phyloP scores from a whole-genome alignment of 306 rosid genomes.

The Rubus parviflorus region DNA sequence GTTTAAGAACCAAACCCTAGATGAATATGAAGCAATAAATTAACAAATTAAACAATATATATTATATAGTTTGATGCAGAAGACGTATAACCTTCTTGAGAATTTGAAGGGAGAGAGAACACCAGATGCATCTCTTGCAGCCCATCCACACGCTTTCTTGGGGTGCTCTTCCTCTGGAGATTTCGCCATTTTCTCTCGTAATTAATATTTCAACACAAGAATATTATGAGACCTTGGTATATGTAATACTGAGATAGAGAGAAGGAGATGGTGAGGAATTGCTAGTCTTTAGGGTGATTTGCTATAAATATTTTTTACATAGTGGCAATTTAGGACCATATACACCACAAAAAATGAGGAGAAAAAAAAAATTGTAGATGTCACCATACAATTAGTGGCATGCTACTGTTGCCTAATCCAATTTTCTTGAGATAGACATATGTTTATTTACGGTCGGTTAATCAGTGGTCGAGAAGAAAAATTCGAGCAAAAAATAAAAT shows the following conservation, averaged over 20 bases:
- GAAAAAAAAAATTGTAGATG: too few relatives aligned
- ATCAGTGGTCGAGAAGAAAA: too few relatives aligned
- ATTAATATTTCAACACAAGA: not conserved
- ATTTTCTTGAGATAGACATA: not conserved
- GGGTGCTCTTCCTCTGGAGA: constrained; percentile 7
- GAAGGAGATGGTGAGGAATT: not conserved
- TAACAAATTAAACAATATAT: too few relatives aligned
- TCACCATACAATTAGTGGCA: too few relatives aligned
- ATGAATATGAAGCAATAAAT: not conserved
- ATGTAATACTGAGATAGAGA: not conserved
- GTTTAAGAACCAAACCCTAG: not conserved
- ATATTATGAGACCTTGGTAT: not conserved
- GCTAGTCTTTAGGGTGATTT: not conserved
- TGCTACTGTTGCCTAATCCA: not conserved
- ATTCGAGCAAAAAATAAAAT: too few relatives aligned
- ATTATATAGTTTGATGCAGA: not conserved
- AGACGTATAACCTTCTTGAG: not conserved
- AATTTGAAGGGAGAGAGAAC: constrained; percentile 17
- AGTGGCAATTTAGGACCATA: not conserved
- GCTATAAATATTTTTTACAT: not conserved
- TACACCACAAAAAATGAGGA: not conserved
- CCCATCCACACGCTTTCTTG: constrained; percentile 1
- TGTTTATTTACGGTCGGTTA: too few relatives aligned
- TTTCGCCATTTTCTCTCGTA: not conserved
- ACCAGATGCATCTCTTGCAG: constrained; percentile 12